These are phyloP conservation scores for Chlamydomonas sphaeroides DNA, from an alignment of 139 green algal species.

Conservation along the genomic window DNA sequence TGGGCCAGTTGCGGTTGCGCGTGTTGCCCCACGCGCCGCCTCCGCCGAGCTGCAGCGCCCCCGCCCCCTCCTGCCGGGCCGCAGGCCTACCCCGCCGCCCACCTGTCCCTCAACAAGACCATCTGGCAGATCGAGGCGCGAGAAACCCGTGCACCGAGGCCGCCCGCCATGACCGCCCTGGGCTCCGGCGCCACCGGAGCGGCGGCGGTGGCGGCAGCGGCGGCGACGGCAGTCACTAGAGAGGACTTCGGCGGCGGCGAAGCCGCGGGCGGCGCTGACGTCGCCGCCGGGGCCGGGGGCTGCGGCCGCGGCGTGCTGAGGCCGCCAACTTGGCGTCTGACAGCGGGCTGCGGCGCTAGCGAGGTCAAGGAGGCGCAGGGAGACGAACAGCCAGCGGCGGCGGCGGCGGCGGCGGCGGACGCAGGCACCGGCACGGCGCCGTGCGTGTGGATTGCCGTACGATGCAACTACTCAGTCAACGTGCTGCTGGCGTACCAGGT, in stretches of 20 bases:
- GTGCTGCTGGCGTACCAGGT: slow-evolving; percentile 36
- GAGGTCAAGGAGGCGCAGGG: not conserved
- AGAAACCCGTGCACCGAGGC: not conserved
- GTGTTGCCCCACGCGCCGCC: too few relatives aligned
- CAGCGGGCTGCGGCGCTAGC: too few relatives aligned
- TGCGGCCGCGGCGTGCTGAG: not conserved
- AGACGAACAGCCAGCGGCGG: not conserved
- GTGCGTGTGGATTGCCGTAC: slow-evolving; percentile 30
- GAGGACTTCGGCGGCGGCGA: too few relatives aligned
- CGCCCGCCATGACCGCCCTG: not conserved
- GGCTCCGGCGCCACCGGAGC: not conserved
- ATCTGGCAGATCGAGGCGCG: slow-evolving; percentile 25
- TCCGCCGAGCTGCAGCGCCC: too few relatives aligned
- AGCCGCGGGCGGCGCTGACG: not conserved
- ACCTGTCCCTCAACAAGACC: slow-evolving; percentile 32
- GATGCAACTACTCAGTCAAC: slow-evolving; percentile 32
- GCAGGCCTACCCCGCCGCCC: slow-evolving; percentile 16
- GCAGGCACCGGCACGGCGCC: not conserved
- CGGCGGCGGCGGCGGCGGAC: not conserved
- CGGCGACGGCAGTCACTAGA: too few relatives aligned
- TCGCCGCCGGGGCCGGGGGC: not conserved
- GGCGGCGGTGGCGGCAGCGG: not conserved
- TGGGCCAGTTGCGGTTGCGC: too few relatives aligned
- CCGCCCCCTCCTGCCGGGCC: too few relatives aligned
- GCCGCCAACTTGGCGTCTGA: not conserved